Percentiles rank a stretch among this genome's conserved stretches.
phyloP scores from a whole-genome alignment of 2,329 filamentous ascomycete genomes.

The Neofusicoccum parvum region DNA sequence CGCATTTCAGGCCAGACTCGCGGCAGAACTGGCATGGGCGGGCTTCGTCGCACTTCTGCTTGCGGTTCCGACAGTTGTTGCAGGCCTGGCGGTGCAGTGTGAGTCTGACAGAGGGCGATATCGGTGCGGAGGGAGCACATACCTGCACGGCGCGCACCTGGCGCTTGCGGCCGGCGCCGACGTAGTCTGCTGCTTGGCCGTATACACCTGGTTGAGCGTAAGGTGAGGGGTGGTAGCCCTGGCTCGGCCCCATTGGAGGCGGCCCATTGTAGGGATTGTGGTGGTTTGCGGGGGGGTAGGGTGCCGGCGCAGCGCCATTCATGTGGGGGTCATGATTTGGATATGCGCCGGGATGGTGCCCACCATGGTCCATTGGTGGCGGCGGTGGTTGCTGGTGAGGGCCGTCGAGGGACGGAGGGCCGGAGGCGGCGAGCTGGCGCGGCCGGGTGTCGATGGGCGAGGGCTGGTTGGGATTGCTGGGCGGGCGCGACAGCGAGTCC shows the following conservation, averaged over 20 bases:
- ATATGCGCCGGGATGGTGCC: slow-evolving; percentile 36
- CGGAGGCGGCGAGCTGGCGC: slow-evolving; percentile 16
- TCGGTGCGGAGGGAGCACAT: not conserved
- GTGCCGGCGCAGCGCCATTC: slow-evolving; percentile 36
- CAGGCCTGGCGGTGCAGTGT: slow-evolving; percentile 69
- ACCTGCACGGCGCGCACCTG: slow-evolving; percentile 22
- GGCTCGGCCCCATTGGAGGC: slow-evolving; percentile 31
- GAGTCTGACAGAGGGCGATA: slow-evolving; percentile 4
- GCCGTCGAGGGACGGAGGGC: slow-evolving; percentile 6
- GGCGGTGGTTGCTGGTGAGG: slow-evolving; percentile 29
- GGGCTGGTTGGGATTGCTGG: slow-evolving; percentile 32
- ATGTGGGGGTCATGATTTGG: slow-evolving; percentile 36
- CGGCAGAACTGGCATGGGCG: slow-evolving; percentile 64
- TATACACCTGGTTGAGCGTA: slow-evolving; percentile 37
- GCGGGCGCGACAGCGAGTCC: slow-evolving; percentile 38
- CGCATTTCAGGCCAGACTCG: slow-evolving; percentile 81
- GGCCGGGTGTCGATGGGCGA: slow-evolving; percentile 22
- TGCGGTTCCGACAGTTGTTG: slow-evolving; percentile 45
- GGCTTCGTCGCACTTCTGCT: slow-evolving; percentile 46
- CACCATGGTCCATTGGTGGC: slow-evolving; percentile 39
- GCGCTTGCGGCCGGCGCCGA: slow-evolving; percentile 16
- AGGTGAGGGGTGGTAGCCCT: slow-evolving; percentile 25
- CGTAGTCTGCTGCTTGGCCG: slow-evolving; percentile 24
- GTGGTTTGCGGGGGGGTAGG: slow-evolving; percentile 32
- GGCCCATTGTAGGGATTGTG: slow-evolving; percentile 35